Evolutionary conservation across 1,284 basidiomycete genomes (phyloP).

Genomic region (Fomes fomentarius): DNA sequence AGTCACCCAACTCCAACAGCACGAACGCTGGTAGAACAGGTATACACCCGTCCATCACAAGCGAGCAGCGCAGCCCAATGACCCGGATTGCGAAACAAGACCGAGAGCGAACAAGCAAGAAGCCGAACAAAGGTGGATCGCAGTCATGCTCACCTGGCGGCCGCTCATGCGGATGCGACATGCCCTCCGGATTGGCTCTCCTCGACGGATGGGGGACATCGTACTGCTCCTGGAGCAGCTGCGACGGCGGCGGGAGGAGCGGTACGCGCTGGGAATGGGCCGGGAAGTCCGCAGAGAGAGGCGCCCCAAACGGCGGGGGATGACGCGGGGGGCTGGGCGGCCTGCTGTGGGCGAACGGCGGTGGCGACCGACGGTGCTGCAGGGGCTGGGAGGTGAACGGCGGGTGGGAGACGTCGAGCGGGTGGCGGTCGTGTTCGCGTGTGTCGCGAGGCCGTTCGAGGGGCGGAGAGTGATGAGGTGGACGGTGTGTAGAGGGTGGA

Average conservation of each 20-base stretch:
- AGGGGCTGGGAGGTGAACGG: conserved; percentile 16
- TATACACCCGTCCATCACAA: neutral
- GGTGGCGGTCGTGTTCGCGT: conserved; percentile 25
- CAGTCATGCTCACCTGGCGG: conserved; percentile 25
- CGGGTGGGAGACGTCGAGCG: conserved; percentile 16
- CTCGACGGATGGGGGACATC: conserved; percentile 25
- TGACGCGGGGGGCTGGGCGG: conserved; percentile 28
- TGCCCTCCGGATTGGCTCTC: conserved; percentile 20
- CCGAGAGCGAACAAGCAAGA: conserved; percentile 7
- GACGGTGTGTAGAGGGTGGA: conserved; percentile 26
- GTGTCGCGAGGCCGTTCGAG: conserved; percentile 27
- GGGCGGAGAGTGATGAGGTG: conserved; percentile 27
- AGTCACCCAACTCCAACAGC: no score
- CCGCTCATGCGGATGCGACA: conserved; percentile 27
- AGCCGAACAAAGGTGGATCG: conserved; percentile 4
- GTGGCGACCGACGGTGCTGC: conserved; percentile 25
- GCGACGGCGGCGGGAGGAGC: conserved; percentile 26
- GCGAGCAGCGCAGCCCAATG: neutral
- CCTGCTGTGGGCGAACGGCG: conserved; percentile 18
- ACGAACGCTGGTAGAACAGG: no score
- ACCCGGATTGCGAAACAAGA: conserved; percentile 3
- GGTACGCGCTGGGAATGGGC: conserved; percentile 16
- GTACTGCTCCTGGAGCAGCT: conserved; percentile 26
- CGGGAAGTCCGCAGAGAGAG: conserved; percentile 14
- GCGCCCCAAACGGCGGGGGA: conserved; percentile 14